Evolutionary conservation across 1,284 basidiomycete species (phyloP).

Genomic region (Trametes pubescens): DNA sequence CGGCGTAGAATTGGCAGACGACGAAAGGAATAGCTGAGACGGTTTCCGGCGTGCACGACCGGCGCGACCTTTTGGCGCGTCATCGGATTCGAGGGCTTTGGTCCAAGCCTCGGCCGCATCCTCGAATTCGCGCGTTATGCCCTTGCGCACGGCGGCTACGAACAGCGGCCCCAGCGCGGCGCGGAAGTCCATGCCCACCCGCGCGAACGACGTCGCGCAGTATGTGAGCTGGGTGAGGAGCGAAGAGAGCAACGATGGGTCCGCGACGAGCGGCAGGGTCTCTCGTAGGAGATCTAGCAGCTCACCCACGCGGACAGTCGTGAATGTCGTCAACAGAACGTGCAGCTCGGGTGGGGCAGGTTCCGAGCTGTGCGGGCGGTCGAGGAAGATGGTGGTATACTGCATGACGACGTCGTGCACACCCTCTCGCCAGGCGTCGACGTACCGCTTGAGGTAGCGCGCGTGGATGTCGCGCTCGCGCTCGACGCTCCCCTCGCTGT

Average conservation of each 20-base stretch:
- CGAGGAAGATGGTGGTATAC: conserved; percentile 90
- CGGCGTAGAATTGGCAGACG: conserved; percentile 34
- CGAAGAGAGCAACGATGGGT: conserved; percentile 78
- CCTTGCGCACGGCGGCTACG: conserved; percentile 59
- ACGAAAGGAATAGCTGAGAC: conserved; percentile 34
- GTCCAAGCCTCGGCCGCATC: conserved; percentile 40
- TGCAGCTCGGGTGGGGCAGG: conserved; percentile 43
- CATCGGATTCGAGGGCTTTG: conserved; percentile 22
- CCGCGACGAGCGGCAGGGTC: conserved; percentile 60
- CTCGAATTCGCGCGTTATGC: conserved; percentile 52
- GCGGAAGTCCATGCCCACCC: conserved; percentile 90
- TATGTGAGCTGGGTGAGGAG: conserved; percentile 93
- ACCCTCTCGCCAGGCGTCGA: conserved; percentile 92
- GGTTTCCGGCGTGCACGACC: conserved; percentile 29
- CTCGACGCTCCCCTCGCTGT: conserved; percentile 46
- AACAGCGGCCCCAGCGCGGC: conserved; percentile 71
- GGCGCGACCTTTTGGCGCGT: conserved; percentile 22
- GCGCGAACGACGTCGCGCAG: conserved; percentile 89
- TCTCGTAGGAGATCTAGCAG: conserved; percentile 65
- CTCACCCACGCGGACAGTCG: conserved; percentile 58
- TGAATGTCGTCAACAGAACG: conserved; percentile 62
- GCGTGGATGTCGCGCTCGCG: conserved; percentile 75
- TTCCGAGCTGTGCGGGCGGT: conserved; percentile 49
- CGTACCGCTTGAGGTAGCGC: conserved; percentile 84
- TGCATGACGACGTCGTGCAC: conserved; percentile 93